Evolutionary conservation across 2,329 filamentous ascomycete species (phyloP).

Genomic region (Chaetomiaceae sp.): DNA sequence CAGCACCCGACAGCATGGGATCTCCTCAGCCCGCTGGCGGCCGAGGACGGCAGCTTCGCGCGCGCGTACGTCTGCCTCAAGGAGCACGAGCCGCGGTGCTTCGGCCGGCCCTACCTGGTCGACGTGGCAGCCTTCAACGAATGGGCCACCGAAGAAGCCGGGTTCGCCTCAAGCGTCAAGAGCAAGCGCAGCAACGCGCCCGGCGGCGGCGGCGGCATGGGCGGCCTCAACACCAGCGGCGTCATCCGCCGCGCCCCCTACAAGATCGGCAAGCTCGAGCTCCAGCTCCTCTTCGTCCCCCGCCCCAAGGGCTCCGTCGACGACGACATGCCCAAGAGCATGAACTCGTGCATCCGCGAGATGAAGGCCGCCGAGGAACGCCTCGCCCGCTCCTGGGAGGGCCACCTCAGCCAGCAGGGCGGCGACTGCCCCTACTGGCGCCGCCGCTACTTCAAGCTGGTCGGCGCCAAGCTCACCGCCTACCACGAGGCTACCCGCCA

Average conservation of each 20-base stretch:
- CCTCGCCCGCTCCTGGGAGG: slow-evolving; percentile 74
- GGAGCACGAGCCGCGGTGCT: slow-evolving; percentile 84
- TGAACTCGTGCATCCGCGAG: slow-evolving; percentile 93
- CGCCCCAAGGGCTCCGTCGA: slow-evolving; percentile 82
- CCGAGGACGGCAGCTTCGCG: slow-evolving; percentile 88
- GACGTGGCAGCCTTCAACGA: slow-evolving; percentile 97
- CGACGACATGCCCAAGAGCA: slow-evolving; percentile 98
- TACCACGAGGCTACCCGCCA: slow-evolving; percentile 95
- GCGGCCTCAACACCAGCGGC: background rate
- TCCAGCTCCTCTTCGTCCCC: slow-evolving; percentile 92
- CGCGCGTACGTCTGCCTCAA: slow-evolving; percentile 91
- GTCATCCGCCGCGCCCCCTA: slow-evolving; percentile 87
- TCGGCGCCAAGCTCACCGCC: slow-evolving; percentile 85
- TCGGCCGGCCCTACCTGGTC: slow-evolving; percentile 78
- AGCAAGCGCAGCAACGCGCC: slow-evolving; percentile 76
- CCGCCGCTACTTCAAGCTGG: slow-evolving; percentile 91
- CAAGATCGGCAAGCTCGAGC: slow-evolving; percentile 87
- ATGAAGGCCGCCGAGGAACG: slow-evolving; percentile 84
- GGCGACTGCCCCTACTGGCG: slow-evolving; percentile 98
- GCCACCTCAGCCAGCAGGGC: slow-evolving; percentile 89
- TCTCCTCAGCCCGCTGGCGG: slow-evolving; percentile 77
- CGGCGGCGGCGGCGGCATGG: background rate
- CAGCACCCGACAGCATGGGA: slow-evolving; percentile 79
- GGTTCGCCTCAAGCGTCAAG: slow-evolving; percentile 79
- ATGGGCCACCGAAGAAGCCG: slow-evolving; percentile 85